Conservation (phyloP, 2,329 filamentous ascomycete genomes). For the Pseudocercospora macadamiae region DNA sequence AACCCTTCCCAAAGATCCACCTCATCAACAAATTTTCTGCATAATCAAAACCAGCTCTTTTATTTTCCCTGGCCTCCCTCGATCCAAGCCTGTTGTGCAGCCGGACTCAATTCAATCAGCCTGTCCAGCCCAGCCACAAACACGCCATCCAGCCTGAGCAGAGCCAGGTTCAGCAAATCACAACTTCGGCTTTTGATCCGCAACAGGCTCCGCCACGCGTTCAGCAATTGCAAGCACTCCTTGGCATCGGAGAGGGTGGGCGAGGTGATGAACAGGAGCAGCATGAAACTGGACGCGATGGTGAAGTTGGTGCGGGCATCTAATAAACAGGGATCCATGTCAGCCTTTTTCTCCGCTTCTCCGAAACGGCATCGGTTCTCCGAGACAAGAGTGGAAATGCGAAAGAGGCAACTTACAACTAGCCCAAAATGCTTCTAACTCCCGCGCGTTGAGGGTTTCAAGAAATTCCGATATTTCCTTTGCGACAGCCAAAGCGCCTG, state of each 20-base stretch:
- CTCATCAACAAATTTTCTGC: not conserved
- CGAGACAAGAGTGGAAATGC: not conserved
- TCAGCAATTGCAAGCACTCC: constrained; percentile 37
- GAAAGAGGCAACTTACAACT: constrained; percentile 35
- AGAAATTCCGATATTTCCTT: constrained; percentile 38
- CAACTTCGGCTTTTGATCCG: constrained; percentile 39
- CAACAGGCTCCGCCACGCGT: constrained; percentile 36
- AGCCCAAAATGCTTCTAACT: constrained; percentile 41
- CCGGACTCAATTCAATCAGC: constrained; percentile 36
- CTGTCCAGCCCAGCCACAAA: constrained; percentile 36
- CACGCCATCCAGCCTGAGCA: constrained; percentile 35
- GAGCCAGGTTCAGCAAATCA: constrained; percentile 38
- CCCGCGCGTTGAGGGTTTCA: constrained; percentile 33
- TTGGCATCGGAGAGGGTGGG: constrained; percentile 33
- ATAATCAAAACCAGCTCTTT: too few species aligned
- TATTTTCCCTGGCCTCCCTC: constrained; percentile 23
- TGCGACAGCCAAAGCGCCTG: constrained; percentile 36
- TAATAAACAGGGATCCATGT: constrained; percentile 12
- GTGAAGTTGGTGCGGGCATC: constrained; percentile 41
- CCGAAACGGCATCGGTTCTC: not conserved
- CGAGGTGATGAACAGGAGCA: constrained; percentile 39
- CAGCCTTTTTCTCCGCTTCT: not conserved
- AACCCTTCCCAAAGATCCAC: not conserved
- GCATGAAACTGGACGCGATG: constrained; percentile 39
- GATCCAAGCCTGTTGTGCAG: constrained; percentile 33